phyloP scores from a whole-genome alignment of 106 monocot species.

The Dendrobium officinale region DNA sequence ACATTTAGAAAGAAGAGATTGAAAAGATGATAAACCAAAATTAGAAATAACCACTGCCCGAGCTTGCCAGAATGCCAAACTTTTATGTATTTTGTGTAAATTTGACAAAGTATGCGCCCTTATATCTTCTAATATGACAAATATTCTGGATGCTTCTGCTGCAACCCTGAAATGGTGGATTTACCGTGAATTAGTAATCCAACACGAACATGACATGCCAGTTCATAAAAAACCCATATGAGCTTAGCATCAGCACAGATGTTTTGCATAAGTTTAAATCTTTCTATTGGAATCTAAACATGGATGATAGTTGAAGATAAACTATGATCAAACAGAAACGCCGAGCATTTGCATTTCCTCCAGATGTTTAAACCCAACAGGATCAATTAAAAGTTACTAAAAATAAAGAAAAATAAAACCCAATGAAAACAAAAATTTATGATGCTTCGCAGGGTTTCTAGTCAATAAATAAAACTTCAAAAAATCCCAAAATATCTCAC shows the following conservation, averaged over 20 bases:
- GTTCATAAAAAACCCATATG: neutral
- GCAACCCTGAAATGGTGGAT: slow-evolving; percentile 24
- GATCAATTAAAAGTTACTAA: no score
- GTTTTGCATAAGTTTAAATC: neutral
- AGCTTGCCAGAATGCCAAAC: slow-evolving; percentile 75
- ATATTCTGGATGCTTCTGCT: slow-evolving; percentile 34
- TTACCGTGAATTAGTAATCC: neutral
- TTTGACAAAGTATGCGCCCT: slow-evolving; percentile 41
- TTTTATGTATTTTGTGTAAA: slow-evolving; percentile 73
- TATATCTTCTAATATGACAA: slow-evolving; percentile 62
- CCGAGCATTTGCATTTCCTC: no score
- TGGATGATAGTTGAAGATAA: neutral
- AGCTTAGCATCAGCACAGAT: neutral
- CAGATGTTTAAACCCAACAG: no score
- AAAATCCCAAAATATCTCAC: no score
- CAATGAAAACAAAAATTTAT: no score
- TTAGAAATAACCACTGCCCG: slow-evolving; percentile 55
- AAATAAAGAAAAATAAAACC: no score
- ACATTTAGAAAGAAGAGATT: neutral
- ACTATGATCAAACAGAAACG: neutral
- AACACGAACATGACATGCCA: slow-evolving; percentile 8
- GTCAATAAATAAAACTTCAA: no score
- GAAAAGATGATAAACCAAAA: neutral
- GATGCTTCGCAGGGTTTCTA: no score
- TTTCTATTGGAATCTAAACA: neutral